Base-by-base conservation (phyloP, 2,329 filamentous ascomycete species). In the Fusarium bulbicola region DNA sequence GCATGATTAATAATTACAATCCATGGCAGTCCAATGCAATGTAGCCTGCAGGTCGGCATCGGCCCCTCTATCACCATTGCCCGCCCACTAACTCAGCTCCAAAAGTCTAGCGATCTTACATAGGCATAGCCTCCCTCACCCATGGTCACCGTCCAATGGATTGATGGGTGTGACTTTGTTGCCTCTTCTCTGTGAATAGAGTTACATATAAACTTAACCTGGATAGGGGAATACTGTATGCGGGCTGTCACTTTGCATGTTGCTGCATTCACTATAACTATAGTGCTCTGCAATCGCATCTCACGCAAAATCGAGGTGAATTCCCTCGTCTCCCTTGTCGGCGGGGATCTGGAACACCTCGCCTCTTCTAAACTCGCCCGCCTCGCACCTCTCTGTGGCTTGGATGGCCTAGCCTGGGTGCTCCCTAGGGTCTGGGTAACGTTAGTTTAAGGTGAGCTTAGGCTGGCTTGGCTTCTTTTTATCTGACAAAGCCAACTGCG, bases 371-470 rank as follows among this genome's bases (percentile, higher is more conserved):
- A 65, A 66, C 64, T 68, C 45, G 59, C 50, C 47, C 42, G 59
- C 63, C 64, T 72, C 59, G 58, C 56, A 72, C 64, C 63, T 72
- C 30, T 68, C 30, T 62, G 66, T 71, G 73, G 73, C 73, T 74
- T 63, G 52, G 70, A 63, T n/a, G 30, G 60, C 42, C 37, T 47
- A 61, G 61, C 13, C 15, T 47, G 28, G 30, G 26, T 36, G 43
- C 40, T 61, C 60, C 54, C 66, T 58, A 58, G 54, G 59, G 58
- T 26, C 37, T 42, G 28, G 64, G 39, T 64, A 65, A 69, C 65
- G 50, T 69, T 69, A 69, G 58, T 34, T 66, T 57, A 49, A 53
- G 59, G 62, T 58, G 62, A 52, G 28, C 49, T 43, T 56, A 53
- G 59, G 66, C 36, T 59, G 49, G 32, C 42, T 40, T 59, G 66